Base-by-base conservation (phyloP, 2,329 filamentous ascomycete species). In the Fusarium sp. region DNA sequence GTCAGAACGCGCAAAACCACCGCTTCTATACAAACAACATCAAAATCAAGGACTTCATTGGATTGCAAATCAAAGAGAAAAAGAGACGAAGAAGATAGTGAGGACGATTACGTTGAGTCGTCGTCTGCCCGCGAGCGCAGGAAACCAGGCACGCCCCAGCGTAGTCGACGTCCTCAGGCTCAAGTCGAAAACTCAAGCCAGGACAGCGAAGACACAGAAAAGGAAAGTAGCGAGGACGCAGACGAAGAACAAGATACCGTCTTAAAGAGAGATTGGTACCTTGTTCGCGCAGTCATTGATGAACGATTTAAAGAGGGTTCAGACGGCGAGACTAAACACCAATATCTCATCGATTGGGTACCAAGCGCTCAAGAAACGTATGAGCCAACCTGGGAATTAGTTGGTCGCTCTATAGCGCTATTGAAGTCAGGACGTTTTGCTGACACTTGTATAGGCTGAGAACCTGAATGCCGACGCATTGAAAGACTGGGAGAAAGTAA, bases 311-410 rank as follows among this genome's bases (percentile, higher is more conserved):
- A 45, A 12, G 47, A 51, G 34, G 34, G 16, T 30, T 51, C 47
- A 40, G 34, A 65, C 37, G 70, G 69, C 37, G 31, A 63, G 8
- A 74, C 72, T 30, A 61, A 62, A 36, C 65, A 74, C 15, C 69
- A 80, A 57, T 82, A 80, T 44, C 64, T 81, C 18, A 77, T 83
- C 15, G 77, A 80, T 57, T 83, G 80, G 80, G 78, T 78, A 53
- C 73, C 77, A 62, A 69, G 79, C 51, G 53, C 60, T 6, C 79
- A 78, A 4, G 78, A 79, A 57, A 28, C 56, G 15, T 80, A 78
- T 60, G 30, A 61, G 30, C 75, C 78, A 28, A 75, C 75, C 51
- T 82, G 80, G 79, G 77, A 78, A 62, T 34, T 69, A 61, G 70
- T 69, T 38, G 46, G 65, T 57, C 37, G 30, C 37, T 20, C 46